Percentiles rank a stretch among this genome's conserved stretches.
Conservation (phyloP, 2,329 filamentous ascomycete genomes). For the Claviceps maximensis region DNA sequence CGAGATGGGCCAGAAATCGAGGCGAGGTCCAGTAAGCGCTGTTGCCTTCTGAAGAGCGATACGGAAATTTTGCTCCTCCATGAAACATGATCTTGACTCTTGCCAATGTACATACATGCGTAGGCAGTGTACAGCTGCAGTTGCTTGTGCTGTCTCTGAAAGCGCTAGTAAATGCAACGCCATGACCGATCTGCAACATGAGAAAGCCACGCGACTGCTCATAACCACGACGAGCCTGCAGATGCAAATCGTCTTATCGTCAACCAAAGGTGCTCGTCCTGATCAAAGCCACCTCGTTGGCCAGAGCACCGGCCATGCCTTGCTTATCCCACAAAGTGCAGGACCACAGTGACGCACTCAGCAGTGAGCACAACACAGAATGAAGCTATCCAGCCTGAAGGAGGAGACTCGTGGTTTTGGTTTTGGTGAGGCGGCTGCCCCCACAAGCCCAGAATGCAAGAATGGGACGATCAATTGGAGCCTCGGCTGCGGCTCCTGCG, state of each 20-base stretch:
- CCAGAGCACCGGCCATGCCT: conserved; percentile 1
- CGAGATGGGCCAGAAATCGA: neutral
- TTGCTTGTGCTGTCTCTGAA: neutral
- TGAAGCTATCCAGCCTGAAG: neutral
- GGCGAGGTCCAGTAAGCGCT: neutral
- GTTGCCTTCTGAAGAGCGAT: neutral
- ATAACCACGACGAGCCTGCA: neutral
- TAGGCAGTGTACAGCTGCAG: neutral
- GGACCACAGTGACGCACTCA: neutral
- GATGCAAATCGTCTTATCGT: neutral
- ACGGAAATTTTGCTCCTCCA: no score
- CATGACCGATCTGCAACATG: neutral
- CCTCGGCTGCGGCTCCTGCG: neutral
- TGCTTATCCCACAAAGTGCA: neutral
- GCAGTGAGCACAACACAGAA: neutral
- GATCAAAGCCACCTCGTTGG: neutral
- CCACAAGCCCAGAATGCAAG: neutral
- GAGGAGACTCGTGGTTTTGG: neutral
- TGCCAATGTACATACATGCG: neutral
- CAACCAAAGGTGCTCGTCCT: neutral
- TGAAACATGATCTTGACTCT: neutral
- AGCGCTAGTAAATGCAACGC: neutral
- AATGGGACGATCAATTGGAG: neutral
- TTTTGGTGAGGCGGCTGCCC: neutral
- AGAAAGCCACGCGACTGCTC: neutral